Evolutionary conservation across 331 rosid genomes (phyloP), one percentile per base, ranked within the genome.

Genomic region (Malus hybrid): DNA sequence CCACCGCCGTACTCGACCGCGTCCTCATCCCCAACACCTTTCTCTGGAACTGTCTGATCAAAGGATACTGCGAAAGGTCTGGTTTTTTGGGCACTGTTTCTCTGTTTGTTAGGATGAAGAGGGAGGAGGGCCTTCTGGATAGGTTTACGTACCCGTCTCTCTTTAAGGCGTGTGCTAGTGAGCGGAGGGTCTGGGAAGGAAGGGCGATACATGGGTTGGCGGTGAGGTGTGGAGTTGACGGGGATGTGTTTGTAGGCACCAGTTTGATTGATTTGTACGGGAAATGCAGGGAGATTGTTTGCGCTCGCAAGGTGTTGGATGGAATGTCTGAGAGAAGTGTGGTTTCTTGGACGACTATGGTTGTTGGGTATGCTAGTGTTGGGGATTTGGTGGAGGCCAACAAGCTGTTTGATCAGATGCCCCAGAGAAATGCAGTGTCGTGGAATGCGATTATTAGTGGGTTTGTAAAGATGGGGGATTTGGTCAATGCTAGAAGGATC

Each of bases 301-400:
- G 86, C 74, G 95, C 97, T 5, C 93, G 91, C 13, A 88, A 81
- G 82, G 69, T 89, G 80, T 91, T 93, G 62, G 91, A 91, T 86
- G 20, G 48, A 48, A 85, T 93, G 92, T 22, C 85, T 5, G 63
- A 67, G 18, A 65, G 20, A 62, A 90, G 71, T 86, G 93, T 87
- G 64, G 96, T 93, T 70, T 85, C 96, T 52, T 93, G 95, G 96
- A 93, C 67, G 50, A 90, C 96, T 72, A 75, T 91, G 96, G 83
- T 90, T 75, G 89, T 80, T 79, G 97, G 90, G 20, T 89, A 88
- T 84, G 82, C 75, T 0, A 57, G 46, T 62, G 82, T 65, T 71
- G 93, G 88, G 78, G 84, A 93, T 74, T 74, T 91, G 24, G 74
- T 15, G 72, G 88, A 86, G 83, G 98, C 93, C 7, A 76, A 80